Conservation (phyloP, 352 stramenopile species). For the Pythium phragmiticola region DNA sequence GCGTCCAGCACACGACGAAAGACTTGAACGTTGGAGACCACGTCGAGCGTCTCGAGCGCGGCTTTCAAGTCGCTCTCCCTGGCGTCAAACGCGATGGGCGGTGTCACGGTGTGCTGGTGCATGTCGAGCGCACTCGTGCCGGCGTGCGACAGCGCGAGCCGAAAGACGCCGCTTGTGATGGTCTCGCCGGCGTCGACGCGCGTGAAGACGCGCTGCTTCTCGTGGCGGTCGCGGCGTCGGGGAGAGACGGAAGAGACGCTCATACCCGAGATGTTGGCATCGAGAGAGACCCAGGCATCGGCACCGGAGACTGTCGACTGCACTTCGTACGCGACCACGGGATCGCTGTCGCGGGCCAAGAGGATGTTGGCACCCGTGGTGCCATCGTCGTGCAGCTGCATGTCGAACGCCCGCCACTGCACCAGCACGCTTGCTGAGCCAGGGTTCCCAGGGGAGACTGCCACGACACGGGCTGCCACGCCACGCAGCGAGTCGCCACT, state of each 20-base stretch:
- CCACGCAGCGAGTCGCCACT: not conserved
- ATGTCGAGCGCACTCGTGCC: constrained; percentile 36
- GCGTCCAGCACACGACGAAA: constrained; percentile 30
- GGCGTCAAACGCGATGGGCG: constrained; percentile 74
- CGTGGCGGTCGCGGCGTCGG: constrained; percentile 32
- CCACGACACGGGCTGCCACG: constrained; percentile 2
- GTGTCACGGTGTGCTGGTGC: constrained; percentile 45
- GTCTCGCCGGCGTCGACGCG: constrained; percentile 43
- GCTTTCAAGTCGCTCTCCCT: constrained; percentile 55
- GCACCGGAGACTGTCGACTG: constrained; percentile 48
- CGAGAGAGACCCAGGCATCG: constrained; percentile 39
- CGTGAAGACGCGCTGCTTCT: constrained; percentile 55
- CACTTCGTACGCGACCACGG: constrained; percentile 51
- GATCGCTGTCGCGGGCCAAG: constrained; percentile 14
- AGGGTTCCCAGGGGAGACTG: constrained; percentile 36
- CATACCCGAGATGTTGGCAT: constrained; percentile 36
- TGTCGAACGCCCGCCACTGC: constrained; percentile 46
- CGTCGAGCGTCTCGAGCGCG: constrained; percentile 72
- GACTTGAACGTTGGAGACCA: constrained; percentile 58
- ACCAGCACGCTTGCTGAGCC: constrained; percentile 38
- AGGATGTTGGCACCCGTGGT: constrained; percentile 11
- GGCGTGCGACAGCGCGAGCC: constrained; percentile 42
- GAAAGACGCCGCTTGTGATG: constrained; percentile 57
- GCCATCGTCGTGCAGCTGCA: constrained; percentile 13
- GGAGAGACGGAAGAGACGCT: not conserved